Evolutionary conservation across 1,139 yeast species (phyloP), one percentile per base, ranked within the genome.

Genomic region (Zygotorulaspora mrakii): DNA sequence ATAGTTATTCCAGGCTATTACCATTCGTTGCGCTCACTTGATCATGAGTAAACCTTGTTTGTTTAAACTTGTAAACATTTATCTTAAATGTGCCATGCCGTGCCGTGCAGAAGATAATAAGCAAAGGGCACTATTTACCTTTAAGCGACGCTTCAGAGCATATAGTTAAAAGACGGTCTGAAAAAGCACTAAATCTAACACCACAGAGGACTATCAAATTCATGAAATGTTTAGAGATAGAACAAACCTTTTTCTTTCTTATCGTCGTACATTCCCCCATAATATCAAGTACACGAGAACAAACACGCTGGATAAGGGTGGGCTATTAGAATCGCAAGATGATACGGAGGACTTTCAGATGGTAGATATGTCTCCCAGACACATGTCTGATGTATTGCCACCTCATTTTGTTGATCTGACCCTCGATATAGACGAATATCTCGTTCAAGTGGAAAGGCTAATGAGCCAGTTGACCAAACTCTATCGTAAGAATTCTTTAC

Each of bases 401-500:
- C 96, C 96, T 2, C 73, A 80, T 23, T 81, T 88, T 64, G 73
- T 84, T 41, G 94, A 85, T 47, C 71, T 84, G 18, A 75, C 88
- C 5, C 71, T 73, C 34, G 87, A 82, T 43, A 76, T 91, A 7
- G 95, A 88, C 58, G 75, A 69, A 22, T 67, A 75, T 43, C 63
- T 89, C 31, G 61, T 50, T 1, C 67, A 67, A 14, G 72, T 83
- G 40, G 71, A 73, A 42, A 49, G 55, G 29, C 67, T 79, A 53
- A 73, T 81, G 47, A 68, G 70, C 45, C 47, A 63, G 49, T 34
- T 91, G 53, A 81, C 79, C 40, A 71, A 74, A 24, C 62, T 87
- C 35, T 94, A 94, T 61, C 82, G 84, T 59, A 83, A 82, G 62
- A 83, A 89, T 50, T 71, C 91, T 20, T 73, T 91, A 34, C 95